Percentiles rank a stretch among this genome's conserved stretches.
Conservation (phyloP, 1,284 basidiomycete species). For the Singerocomus inundabilis region DNA sequence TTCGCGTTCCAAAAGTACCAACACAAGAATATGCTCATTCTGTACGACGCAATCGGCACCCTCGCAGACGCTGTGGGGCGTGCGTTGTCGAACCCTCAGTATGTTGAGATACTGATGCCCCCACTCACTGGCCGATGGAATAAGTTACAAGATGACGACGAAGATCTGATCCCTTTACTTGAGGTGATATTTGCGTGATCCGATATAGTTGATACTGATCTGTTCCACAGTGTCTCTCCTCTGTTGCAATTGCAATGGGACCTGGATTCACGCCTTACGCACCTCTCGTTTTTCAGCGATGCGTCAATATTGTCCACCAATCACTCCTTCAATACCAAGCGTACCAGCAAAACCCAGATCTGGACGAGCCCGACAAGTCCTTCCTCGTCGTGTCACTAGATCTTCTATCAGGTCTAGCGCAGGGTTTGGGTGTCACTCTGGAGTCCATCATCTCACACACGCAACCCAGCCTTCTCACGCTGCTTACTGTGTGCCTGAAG, state of each 20-base stretch:
- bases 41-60: constrained; percentile 98
- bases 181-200: constrained; percentile 56
- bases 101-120: constrained; percentile 96
- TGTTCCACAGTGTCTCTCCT: constrained; percentile 82
- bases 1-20: constrained; percentile 98
- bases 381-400: constrained; percentile 98
- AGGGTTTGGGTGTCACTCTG: constrained; percentile 84
- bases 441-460: constrained; percentile 66
- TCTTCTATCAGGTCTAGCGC: constrained; percentile 91
- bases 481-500: constrained; percentile 85
- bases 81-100: constrained; percentile 82
- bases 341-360: constrained; percentile 80
- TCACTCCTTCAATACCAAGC: constrained; percentile 81
- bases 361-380: constrained; percentile 91
- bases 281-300: constrained; percentile 90
- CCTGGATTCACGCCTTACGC: constrained; percentile 89
- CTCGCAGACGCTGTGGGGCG: constrained; percentile 94
- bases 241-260: constrained; percentile 96
- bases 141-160: constrained; percentile 85
- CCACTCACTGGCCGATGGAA: constrained; percentile 90
- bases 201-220: constrained; percentile 8
- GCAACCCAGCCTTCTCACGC: constrained; percentile 74
- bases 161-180: constrained; percentile 90
- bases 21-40: constrained; percentile 98
- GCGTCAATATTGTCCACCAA: constrained; percentile 81